Percentiles rank a stretch among this genome's conserved stretches.
phyloP scores from a whole-genome alignment of 495 filamentous ascomycete genomes.

The Hypoxylon subgilvum region DNA sequence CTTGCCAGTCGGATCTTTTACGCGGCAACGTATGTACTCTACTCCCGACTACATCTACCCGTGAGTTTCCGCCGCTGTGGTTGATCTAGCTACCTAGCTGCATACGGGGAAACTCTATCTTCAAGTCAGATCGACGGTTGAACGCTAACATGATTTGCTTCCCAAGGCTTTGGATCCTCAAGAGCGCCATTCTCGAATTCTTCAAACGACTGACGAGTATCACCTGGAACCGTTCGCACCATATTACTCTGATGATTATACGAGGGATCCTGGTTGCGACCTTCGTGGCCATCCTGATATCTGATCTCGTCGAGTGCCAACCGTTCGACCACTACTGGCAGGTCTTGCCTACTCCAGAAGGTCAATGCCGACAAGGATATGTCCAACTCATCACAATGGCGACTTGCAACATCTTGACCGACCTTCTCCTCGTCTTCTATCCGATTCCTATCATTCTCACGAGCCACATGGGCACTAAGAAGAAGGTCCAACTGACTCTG shows the following conservation, averaged over 20 bases:
- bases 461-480: constrained; percentile 69
- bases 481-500: constrained; percentile 68
- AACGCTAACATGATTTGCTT: constrained; percentile 23
- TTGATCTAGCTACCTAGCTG: background rate
- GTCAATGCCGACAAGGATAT: constrained; percentile 81
- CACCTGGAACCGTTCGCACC: constrained; percentile 74
- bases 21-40: constrained; percentile 66
- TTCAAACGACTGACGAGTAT: constrained; percentile 74
- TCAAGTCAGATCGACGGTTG: background rate
- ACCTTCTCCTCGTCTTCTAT: constrained; percentile 83
- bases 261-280: constrained; percentile 76
- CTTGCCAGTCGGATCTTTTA: constrained; percentile 71
- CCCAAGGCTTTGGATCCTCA: constrained; percentile 85
- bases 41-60: background rate
- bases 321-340: constrained; percentile 91
- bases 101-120: background rate
- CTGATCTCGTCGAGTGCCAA: constrained; percentile 82
- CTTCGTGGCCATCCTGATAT: constrained; percentile 78
- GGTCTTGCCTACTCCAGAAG: constrained; percentile 84
- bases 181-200: constrained; percentile 88
- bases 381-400: constrained; percentile 89
- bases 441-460: constrained; percentile 84
- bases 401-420: constrained; percentile 81
- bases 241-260: constrained; percentile 68
- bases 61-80: background rate